Percentiles rank a stretch among this genome's conserved stretches.
phyloP scores from a whole-genome alignment of 192 early-diverging fungal species.

The Coemansia sp. region DNA sequence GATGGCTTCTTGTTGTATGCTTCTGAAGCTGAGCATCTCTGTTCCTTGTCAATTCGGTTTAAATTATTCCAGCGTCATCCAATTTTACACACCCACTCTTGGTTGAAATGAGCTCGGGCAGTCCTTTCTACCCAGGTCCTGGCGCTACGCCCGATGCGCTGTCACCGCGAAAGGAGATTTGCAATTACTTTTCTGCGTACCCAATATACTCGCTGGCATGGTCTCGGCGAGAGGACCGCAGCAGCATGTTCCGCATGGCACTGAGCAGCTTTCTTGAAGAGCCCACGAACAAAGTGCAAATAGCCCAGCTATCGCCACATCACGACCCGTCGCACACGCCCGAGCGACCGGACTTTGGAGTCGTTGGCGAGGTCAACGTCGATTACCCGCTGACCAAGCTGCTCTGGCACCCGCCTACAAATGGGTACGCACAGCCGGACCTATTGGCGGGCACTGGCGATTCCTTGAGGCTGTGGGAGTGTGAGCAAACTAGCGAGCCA shows the following conservation, averaged over 20 bases:
- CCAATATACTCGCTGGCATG: conserved; percentile 88
- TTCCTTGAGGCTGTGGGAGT: conserved; percentile 86
- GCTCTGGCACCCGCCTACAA: conserved; percentile 76
- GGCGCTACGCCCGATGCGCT: conserved; percentile 32
- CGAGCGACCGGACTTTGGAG: conserved; percentile 65
- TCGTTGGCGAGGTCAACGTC: conserved; percentile 72
- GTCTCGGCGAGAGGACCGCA: conserved; percentile 58
- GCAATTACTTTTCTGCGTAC: conserved; percentile 79
- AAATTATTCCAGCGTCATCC: background rate
- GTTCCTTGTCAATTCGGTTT: background rate
- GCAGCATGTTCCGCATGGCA: conserved; percentile 71
- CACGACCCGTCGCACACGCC: conserved; percentile 42
- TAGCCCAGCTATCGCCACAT: conserved; percentile 49
- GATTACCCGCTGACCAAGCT: conserved; percentile 91
- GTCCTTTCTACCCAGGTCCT: conserved; percentile 36
- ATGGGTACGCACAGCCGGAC: conserved; percentile 53
- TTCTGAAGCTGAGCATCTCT: background rate
- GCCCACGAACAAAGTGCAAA: conserved; percentile 59
- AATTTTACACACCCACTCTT: background rate
- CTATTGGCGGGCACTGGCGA: conserved; percentile 88
- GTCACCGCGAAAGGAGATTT: conserved; percentile 68
- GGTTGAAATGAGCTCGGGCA: conserved; percentile 39
- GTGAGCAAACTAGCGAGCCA: conserved; percentile 56
- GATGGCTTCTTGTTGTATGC: background rate
- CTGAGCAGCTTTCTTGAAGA: conserved; percentile 79